Conservation (phyloP, 1,284 basidiomycete species). For the Abortiporus biennis region DNA sequence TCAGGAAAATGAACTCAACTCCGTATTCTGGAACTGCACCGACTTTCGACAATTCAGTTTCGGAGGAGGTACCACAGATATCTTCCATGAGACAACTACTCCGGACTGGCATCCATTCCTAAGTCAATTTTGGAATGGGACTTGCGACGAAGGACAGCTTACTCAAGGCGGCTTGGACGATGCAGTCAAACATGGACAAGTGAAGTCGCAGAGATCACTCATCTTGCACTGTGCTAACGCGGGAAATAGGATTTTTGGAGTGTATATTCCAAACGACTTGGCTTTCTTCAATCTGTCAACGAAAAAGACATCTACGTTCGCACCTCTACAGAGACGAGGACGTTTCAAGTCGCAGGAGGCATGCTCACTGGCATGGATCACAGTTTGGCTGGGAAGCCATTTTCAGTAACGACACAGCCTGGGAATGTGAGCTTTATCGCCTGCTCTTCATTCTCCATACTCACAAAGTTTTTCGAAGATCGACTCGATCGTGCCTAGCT, state of each 20-base stretch:
- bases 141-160: conserved; percentile 47
- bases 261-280: conserved; percentile 37
- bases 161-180: conserved; percentile 44
- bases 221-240: not conserved
- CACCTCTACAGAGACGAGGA: conserved; percentile 39
- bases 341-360: conserved; percentile 46
- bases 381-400: conserved; percentile 25
- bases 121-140: conserved; percentile 47
- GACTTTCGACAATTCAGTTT: conserved; percentile 29
- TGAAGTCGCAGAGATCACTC: conserved; percentile 9
- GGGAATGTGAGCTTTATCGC: conserved; percentile 9
- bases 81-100: conserved; percentile 31
- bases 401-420: conserved; percentile 39
- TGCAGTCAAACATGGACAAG: conserved; percentile 41
- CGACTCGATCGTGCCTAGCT: conserved; percentile 44
- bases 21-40: conserved; percentile 32
- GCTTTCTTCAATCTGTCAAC: conserved; percentile 35
- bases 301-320: conserved; percentile 37
- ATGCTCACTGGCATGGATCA: conserved; percentile 46
- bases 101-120: conserved; percentile 41
- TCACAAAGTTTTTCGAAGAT: conserved; percentile 27
- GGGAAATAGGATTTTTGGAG: conserved; percentile 40
- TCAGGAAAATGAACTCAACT: conserved; percentile 36
- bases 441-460: not conserved
- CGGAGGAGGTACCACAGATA: conserved; percentile 25